These are phyloP conservation scores for Microbotryomycetes sp. DNA, from an alignment of 1,284 basidiomycete species.

Conservation along the genomic window DNA sequence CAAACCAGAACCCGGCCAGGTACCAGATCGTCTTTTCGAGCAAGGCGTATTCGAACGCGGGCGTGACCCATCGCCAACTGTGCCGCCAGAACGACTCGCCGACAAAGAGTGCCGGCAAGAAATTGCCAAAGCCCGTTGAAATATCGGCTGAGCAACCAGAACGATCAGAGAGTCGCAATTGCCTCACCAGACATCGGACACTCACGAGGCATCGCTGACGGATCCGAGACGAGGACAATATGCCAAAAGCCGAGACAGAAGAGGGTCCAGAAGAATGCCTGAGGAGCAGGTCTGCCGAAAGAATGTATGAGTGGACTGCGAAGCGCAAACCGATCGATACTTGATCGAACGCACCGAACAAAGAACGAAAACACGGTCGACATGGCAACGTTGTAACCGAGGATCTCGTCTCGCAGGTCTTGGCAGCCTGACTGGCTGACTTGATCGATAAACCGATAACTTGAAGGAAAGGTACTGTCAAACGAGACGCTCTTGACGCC, in stretches of 20 bases:
- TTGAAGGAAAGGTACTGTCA: conserved; percentile 62
- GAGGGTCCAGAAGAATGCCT: conserved; percentile 42
- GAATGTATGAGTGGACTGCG: too few relatives aligned
- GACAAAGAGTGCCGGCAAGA: conserved; percentile 71
- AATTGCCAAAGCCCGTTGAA: conserved; percentile 62
- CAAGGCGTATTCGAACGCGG: conserved; percentile 58
- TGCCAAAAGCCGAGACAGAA: conserved; percentile 86
- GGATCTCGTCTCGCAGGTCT: conserved; percentile 60
- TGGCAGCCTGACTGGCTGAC: conserved; percentile 50
- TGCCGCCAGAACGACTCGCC: conserved; percentile 72
- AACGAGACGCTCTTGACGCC: conserved; percentile 67
- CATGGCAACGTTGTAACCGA: conserved; percentile 61
- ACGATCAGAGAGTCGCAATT: not conserved
- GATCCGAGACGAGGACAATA: conserved; percentile 69
- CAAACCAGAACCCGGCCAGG: conserved; percentile 72
- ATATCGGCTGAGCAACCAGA: conserved; percentile 41
- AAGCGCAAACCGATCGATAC: conserved; percentile 52
- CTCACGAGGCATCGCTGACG: conserved; percentile 58
- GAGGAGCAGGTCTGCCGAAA: conserved; percentile 17
- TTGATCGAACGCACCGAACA: conserved; percentile 46
- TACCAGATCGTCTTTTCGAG: conserved; percentile 68
- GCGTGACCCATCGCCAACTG: conserved; percentile 65
- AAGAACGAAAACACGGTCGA: conserved; percentile 62
- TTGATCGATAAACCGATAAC: conserved; percentile 47
- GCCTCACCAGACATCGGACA: too few relatives aligned